A percentile compares a stretch with the other conserved stretches of the same genome.
Conservation (phyloP, 495 filamentous ascomycete species). For the Trichocladium antarcticum region DNA sequence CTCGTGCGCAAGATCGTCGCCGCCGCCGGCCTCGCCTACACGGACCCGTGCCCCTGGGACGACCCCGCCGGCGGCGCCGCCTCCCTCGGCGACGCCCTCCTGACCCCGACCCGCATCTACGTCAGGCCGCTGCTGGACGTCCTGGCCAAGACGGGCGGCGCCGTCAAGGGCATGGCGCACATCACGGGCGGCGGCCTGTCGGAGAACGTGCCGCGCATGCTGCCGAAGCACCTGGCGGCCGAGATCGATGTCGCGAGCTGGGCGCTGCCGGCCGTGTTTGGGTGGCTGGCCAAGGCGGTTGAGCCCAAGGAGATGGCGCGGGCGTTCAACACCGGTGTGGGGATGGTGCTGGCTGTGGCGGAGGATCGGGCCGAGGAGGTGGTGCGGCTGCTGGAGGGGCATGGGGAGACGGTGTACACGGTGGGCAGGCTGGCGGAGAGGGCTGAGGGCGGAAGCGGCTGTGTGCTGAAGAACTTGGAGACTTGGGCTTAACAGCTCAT, state of each 20-base stretch:
- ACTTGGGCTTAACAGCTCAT: slow-evolving; percentile 53
- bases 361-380: slow-evolving; percentile 44
- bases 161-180: slow-evolving; percentile 80
- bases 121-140: slow-evolving; percentile 60
- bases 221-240: slow-evolving; percentile 63
- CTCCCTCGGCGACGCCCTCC: slow-evolving; percentile 58
- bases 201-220: slow-evolving; percentile 90
- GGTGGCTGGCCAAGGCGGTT: slow-evolving; percentile 73
- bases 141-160: slow-evolving; percentile 30
- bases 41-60: slow-evolving; percentile 63
- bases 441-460: slow-evolving; percentile 46
- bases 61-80: no score
- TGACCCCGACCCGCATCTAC: slow-evolving; percentile 75
- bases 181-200: slow-evolving; percentile 89
- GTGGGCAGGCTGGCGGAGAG: slow-evolving; percentile 57
- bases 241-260: slow-evolving; percentile 64
- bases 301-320: slow-evolving; percentile 65
- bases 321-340: slow-evolving; percentile 89
- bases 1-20: slow-evolving; percentile 81
- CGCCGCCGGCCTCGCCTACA: slow-evolving; percentile 54
- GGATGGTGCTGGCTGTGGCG: slow-evolving; percentile 78
- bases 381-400: slow-evolving; percentile 41
- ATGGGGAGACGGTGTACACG: slow-evolving; percentile 67
- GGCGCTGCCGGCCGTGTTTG: slow-evolving; percentile 62
- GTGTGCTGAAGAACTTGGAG: slow-evolving; percentile 57